phyloP scores from a whole-genome alignment of 176 grass and related monocot genomes.

The Neostapfia colusana region DNA sequence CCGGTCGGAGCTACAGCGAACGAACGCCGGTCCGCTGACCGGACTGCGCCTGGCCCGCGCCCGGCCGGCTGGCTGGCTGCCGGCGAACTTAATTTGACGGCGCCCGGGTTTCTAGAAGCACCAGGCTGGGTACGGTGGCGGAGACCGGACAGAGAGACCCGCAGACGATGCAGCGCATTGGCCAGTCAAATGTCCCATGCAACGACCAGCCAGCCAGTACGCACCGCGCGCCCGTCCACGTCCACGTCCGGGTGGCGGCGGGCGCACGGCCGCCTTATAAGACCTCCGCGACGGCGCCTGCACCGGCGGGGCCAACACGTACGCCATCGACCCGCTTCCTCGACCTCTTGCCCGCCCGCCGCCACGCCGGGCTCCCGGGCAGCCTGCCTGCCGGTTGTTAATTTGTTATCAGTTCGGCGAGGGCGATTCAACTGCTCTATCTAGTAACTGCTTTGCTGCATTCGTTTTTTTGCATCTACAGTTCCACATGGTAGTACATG shows the following conservation, averaged over 20 bases:
- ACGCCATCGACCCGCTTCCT: background rate
- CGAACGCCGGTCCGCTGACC: background rate
- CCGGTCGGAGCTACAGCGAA: no score
- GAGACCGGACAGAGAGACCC: no score
- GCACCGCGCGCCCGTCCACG: background rate
- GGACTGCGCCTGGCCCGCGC: background rate
- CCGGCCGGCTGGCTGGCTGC: background rate
- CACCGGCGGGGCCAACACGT: slow-evolving; percentile 21
- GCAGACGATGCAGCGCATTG: background rate
- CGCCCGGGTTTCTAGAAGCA: slow-evolving; percentile 37
- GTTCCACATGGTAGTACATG: background rate
- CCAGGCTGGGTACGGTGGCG: background rate
- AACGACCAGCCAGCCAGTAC: background rate
- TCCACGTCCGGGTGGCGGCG: slow-evolving; percentile 8
- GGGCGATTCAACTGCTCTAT: background rate
- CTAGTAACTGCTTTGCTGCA: background rate
- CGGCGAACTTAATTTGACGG: slow-evolving; percentile 27
- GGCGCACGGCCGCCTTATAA: slow-evolving; percentile 26
- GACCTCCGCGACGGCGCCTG: background rate
- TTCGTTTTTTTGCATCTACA: background rate
- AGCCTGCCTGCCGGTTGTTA: background rate
- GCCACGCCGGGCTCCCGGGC: background rate
- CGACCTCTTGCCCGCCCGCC: background rate
- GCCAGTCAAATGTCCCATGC: slow-evolving; percentile 32
- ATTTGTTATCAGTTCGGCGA: no score